phyloP scores from a whole-genome alignment of 2,329 filamentous ascomycete genomes.

The Tolypocladium sp. region DNA sequence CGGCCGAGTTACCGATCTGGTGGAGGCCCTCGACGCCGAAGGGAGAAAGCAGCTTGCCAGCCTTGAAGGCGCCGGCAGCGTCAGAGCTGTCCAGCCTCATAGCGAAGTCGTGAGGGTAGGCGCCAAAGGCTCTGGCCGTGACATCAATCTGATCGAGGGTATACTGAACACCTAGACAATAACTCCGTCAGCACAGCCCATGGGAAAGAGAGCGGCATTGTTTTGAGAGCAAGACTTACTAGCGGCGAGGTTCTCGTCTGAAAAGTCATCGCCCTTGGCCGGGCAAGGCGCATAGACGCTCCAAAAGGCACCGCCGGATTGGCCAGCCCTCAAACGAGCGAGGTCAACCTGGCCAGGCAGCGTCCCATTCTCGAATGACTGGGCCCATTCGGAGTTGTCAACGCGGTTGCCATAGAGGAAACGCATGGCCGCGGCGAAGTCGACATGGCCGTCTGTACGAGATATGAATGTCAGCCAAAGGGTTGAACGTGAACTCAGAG shows the following conservation, averaged over 20 bases:
- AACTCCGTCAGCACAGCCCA: not conserved
- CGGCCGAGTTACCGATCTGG: constrained; percentile 79
- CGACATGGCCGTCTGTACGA: constrained; percentile 73
- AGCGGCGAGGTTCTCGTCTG: constrained; percentile 58
- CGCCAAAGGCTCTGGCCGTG: constrained; percentile 51
- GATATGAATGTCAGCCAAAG: not conserved
- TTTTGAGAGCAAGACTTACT: constrained; percentile 34
- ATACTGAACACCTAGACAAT: constrained; percentile 43
- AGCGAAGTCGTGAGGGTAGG: constrained; percentile 64
- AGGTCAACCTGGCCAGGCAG: constrained; percentile 69
- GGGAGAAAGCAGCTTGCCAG: constrained; percentile 63
- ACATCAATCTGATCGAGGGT: constrained; percentile 72
- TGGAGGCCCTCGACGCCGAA: constrained; percentile 82
- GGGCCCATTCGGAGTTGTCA: constrained; percentile 62
- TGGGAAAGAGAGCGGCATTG: not conserved
- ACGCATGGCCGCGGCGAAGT: constrained; percentile 69
- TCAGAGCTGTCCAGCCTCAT: constrained; percentile 48
- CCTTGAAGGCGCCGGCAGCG: constrained; percentile 51
- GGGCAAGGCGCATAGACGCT: constrained; percentile 78
- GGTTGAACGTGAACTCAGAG: not conserved
- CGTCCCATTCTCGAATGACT: constrained; percentile 62
- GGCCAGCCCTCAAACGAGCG: constrained; percentile 60
- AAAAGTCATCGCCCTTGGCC: constrained; percentile 60
- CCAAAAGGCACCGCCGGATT: constrained; percentile 85
- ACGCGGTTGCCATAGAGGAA: constrained; percentile 65